These are phyloP conservation scores for Pisolithus microcarpus DNA, from an alignment of 768 basidiomycete genomes.

Conservation along the genomic window DNA sequence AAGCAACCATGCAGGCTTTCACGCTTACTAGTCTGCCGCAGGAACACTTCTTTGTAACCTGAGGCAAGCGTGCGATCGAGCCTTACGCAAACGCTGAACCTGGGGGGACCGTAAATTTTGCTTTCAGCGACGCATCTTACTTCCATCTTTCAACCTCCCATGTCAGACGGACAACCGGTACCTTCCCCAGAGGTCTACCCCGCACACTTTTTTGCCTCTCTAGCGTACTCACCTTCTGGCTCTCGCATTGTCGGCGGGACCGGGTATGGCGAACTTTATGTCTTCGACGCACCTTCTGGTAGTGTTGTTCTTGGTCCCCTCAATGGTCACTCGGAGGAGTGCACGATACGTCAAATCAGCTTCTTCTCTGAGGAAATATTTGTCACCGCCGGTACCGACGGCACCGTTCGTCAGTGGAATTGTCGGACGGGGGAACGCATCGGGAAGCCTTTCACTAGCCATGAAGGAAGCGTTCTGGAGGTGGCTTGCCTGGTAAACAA, in stretches of 20 bases:
- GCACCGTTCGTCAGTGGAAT: constrained; percentile 3
- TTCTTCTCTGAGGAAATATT: background rate
- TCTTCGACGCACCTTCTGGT: constrained; percentile 1
- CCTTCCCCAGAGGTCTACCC: background rate
- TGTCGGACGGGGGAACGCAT: background rate
- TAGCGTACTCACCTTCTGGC: constrained; percentile 8
- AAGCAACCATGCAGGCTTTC: background rate
- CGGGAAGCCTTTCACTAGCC: background rate
- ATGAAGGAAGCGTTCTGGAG: background rate
- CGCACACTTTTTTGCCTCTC: background rate
- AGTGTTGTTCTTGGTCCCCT: background rate
- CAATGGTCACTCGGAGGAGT: background rate
- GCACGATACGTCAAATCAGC: background rate
- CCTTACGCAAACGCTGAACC: background rate
- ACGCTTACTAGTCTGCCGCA: background rate
- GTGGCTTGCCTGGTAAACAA: background rate
- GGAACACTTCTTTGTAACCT: background rate
- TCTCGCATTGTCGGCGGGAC: constrained; percentile 4
- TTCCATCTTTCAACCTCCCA: background rate
- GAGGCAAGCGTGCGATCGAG: background rate
- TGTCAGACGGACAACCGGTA: background rate
- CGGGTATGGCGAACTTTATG: background rate
- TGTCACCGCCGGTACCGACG: background rate
- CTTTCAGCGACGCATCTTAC: background rate
- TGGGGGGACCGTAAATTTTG: background rate